Evolutionary conservation across 495 filamentous ascomycete species (phyloP).

Genomic region (Darksidea phi): DNA sequence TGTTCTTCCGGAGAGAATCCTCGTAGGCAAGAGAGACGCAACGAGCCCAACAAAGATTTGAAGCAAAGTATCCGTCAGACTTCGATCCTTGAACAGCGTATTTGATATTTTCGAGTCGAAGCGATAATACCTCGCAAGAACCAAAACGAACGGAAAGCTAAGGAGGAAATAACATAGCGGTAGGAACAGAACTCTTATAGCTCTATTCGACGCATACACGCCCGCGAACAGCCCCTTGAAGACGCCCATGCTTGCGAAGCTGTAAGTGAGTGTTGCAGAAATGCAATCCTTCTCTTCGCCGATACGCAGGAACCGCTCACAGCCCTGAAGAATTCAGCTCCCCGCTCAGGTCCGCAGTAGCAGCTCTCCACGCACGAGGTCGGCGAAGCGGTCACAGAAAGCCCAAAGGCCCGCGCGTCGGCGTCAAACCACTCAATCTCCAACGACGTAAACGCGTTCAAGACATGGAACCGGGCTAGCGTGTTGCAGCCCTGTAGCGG

Average conservation of each 20-base stretch:
- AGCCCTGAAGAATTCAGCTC: too few relatives aligned
- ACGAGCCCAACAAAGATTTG: conserved; percentile 27
- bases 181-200: conserved; percentile 31
- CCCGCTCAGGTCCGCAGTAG: too few relatives aligned
- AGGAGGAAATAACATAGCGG: conserved; percentile 28
- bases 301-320: not conserved
- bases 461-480: too few relatives aligned
- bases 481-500: too few relatives aligned
- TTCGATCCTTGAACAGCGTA: conserved; percentile 10
- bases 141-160: conserved; percentile 21
- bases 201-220: conserved; percentile 24
- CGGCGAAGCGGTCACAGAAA: too few relatives aligned
- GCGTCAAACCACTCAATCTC: too few relatives aligned
- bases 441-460: too few relatives aligned
- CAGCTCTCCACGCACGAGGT: too few relatives aligned
- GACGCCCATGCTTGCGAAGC: conserved; percentile 18
- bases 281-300: not conserved
- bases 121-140: conserved; percentile 11
- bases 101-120: not conserved
- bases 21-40: conserved; percentile 28
- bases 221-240: conserved; percentile 22
- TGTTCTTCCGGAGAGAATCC: conserved; percentile 26
- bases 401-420: too few relatives aligned
- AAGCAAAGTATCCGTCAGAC: conserved; percentile 9
- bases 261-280: not conserved